These are phyloP conservation scores for Thalassiosira profunda DNA, from an alignment of 108 stramenopile species.

Conservation along the genomic window DNA sequence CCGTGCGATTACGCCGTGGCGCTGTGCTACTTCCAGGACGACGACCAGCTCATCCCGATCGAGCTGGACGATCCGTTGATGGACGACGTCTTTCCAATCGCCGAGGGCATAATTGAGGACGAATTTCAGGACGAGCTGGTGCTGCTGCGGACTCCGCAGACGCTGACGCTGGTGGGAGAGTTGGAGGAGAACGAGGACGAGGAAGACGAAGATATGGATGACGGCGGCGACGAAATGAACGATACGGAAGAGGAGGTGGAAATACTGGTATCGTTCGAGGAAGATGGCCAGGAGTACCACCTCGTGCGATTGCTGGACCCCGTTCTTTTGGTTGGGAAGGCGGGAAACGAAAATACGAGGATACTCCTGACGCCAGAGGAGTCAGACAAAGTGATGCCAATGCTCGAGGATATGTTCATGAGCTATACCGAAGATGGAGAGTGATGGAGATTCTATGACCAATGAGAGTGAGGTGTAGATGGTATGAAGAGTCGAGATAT, in stretches of 20 bases:
- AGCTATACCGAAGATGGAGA: constrained; percentile 63
- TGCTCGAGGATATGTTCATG: constrained; percentile 76
- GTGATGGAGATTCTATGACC: too few relatives aligned
- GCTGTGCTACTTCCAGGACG: constrained; percentile 79
- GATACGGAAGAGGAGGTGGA: constrained; percentile 88
- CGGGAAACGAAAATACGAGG: constrained; percentile 58
- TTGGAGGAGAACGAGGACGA: constrained; percentile 54
- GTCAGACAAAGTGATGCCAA: constrained; percentile 84
- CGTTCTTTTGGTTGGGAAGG: constrained; percentile 88
- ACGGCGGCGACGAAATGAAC: constrained; percentile 53
- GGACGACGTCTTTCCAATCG: constrained; percentile 88
- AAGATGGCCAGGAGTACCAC: constrained; percentile 74
- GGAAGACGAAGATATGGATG: constrained; percentile 63
- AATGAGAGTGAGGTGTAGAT: too few relatives aligned
- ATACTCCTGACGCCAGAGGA: constrained; percentile 85
- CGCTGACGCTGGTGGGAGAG: constrained; percentile 84
- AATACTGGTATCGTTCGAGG: constrained; percentile 84
- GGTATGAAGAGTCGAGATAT: too few relatives aligned
- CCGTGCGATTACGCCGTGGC: constrained; percentile 90
- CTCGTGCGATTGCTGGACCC: constrained; percentile 87
- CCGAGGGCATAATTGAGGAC: constrained; percentile 81
- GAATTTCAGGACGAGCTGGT: constrained; percentile 90
- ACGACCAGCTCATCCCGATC: constrained; percentile 69
- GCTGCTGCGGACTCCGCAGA: constrained; percentile 85
- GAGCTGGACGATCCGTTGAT: constrained; percentile 80